A percentile compares a stretch with the other conserved stretches of the same genome.
These are phyloP conservation scores for Coemansia sp. DNA, from an alignment of 192 early-diverging fungal genomes.

Conservation along the genomic window DNA sequence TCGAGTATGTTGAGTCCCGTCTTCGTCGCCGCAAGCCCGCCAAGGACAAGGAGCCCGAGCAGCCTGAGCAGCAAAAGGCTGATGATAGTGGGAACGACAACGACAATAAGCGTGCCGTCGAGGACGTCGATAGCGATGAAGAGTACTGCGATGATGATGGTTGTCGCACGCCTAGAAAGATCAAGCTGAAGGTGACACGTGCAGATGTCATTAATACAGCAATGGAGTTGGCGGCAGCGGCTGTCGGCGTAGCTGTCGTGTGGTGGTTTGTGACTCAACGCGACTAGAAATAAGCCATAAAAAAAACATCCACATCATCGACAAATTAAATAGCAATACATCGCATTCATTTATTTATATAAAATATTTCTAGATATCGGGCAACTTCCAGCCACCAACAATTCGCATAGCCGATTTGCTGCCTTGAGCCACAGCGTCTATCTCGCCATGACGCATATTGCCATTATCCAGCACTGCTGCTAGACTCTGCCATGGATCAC, in stretches of 20 bases:
- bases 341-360: conserved; percentile 2
- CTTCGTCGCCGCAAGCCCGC: conserved; percentile 43
- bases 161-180: conserved; percentile 42
- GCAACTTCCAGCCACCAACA: conserved; percentile 72
- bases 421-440: conserved; percentile 59
- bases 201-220: conserved; percentile 32
- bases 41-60: conserved; percentile 1
- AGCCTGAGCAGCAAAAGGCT: conserved; percentile 3
- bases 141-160: conserved; percentile 48
- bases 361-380: conserved; percentile 29
- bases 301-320: conserved; percentile 11
- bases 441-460: conserved; percentile 18
- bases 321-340: not conserved
- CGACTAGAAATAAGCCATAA: conserved; percentile 10
- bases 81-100: conserved; percentile 34
- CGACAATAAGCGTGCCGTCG: conserved; percentile 16
- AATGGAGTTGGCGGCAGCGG: conserved; percentile 42
- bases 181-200: conserved; percentile 48
- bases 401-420: conserved; percentile 66
- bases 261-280: conserved; percentile 38
- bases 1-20: conserved; percentile 51
- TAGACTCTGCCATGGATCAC: conserved; percentile 85
- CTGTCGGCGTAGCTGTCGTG: conserved; percentile 40
- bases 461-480: conserved; percentile 64
- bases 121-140: conserved; percentile 55